Percentiles rank a stretch among this genome's conserved stretches.
Conservation (phyloP, 257 asterid species). For the Gentiana dahurica region DNA sequence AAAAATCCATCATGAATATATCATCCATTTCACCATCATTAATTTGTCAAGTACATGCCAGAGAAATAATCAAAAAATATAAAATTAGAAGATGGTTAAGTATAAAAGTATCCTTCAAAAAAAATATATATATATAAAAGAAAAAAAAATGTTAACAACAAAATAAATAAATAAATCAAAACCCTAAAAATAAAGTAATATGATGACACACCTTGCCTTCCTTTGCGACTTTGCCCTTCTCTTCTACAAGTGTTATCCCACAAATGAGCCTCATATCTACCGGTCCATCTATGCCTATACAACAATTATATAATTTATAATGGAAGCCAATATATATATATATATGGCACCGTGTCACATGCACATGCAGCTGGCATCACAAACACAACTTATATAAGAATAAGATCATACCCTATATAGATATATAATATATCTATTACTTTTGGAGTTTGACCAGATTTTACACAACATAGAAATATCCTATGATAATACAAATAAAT, state of each 20-base stretch:
- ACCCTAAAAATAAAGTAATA: conserved; percentile 15
- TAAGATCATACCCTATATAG: no score
- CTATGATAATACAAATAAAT: neutral
- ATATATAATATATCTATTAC: no score
- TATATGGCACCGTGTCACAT: no score
- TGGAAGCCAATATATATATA: no score
- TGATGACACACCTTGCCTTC: conserved; percentile 64
- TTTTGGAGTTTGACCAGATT: no score
- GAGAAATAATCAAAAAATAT: conserved; percentile 12
- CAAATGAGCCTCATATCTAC: conserved; percentile 81
- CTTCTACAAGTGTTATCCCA: conserved; percentile 93
- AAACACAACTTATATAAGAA: no score
- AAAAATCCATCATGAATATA: conserved; percentile 21
- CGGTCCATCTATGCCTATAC: conserved; percentile 79
- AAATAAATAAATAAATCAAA: neutral
- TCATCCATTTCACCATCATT: conserved; percentile 35
- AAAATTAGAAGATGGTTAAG: no score
- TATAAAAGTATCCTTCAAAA: conserved; percentile 9
- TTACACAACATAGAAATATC: neutral
- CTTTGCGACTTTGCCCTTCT: conserved; percentile 94
- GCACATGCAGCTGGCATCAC: no score
- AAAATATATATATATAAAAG: conserved; percentile 7
- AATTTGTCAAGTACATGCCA: conserved; percentile 31
- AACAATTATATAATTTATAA: neutral
- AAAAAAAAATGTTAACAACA: neutral